Percentiles rank a stretch among this genome's conserved stretches.
Evolutionary conservation across 768 basidiomycete species (phyloP).

Genomic region (Boletus tomentosulus): DNA sequence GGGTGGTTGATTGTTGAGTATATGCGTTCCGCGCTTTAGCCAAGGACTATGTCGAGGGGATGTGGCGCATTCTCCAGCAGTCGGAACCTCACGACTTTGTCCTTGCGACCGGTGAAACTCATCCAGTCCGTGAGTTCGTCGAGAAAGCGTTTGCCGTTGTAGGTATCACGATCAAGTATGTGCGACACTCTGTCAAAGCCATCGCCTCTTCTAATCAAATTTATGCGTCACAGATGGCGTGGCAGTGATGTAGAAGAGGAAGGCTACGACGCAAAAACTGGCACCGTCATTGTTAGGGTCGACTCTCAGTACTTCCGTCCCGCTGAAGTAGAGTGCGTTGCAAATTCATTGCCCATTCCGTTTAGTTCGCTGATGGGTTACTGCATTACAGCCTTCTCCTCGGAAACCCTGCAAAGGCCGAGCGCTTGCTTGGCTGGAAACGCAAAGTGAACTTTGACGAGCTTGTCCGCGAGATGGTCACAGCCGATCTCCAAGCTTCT

Average conservation of each 20-base stretch:
- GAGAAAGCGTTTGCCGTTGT: constrained; percentile 77
- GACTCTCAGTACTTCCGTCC: constrained; percentile 92
- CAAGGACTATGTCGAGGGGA: constrained; percentile 91
- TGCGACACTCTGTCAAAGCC: background rate
- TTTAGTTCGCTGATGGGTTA: background rate
- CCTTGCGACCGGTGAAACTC: constrained; percentile 94
- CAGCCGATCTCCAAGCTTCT: constrained; percentile 70
- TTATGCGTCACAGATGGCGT: constrained; percentile 56
- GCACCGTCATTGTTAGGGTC: constrained; percentile 73
- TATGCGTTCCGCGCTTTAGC: constrained; percentile 38
- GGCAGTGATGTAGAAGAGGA: constrained; percentile 74
- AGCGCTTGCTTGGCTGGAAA: constrained; percentile 86
- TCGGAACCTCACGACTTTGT: constrained; percentile 82
- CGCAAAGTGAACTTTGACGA: constrained; percentile 77
- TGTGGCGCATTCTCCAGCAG: constrained; percentile 98
- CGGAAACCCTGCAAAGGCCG: constrained; percentile 89
- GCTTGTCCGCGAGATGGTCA: constrained; percentile 91
- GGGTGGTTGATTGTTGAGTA: constrained; percentile 2
- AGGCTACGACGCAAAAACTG: constrained; percentile 66
- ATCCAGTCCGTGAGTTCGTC: constrained; percentile 90
- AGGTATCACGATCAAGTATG: constrained; percentile 63
- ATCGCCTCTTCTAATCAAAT: constrained; percentile 3
- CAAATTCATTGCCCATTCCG: background rate
- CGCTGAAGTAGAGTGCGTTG: constrained; percentile 86
- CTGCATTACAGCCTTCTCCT: constrained; percentile 57